Percentiles rank a stretch among this genome's conserved stretches.
Conservation (phyloP, 768 basidiomycete genomes). For the Russula sp. region DNA sequence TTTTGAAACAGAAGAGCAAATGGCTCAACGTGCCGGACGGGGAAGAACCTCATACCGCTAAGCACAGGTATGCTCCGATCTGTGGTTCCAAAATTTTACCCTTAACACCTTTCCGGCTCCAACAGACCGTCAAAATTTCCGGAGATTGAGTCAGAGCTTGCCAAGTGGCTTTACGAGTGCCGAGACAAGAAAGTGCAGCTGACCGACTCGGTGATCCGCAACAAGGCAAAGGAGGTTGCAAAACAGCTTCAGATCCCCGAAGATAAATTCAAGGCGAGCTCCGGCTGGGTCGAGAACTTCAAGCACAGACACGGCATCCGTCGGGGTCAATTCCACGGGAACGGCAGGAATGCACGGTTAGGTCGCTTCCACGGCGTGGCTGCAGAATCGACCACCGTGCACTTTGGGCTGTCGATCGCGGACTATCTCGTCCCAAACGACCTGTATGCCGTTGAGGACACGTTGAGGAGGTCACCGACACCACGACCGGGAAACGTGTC, state of each 20-base stretch:
- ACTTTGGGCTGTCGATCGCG: slow-evolving; percentile 27
- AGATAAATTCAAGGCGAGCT: slow-evolving; percentile 86
- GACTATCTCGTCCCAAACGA: slow-evolving; percentile 26
- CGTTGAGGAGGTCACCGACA: slow-evolving; percentile 27
- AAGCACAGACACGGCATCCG: slow-evolving; percentile 78
- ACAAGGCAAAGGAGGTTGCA: slow-evolving; percentile 67
- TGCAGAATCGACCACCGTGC: slow-evolving; percentile 15
- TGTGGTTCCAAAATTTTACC: neutral
- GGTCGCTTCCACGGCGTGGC: slow-evolving; percentile 18
- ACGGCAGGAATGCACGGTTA: slow-evolving; percentile 36
- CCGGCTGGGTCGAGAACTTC: slow-evolving; percentile 91
- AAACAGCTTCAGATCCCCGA: slow-evolving; percentile 52
- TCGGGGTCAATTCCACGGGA: slow-evolving; percentile 55
- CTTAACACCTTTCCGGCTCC: slow-evolving; percentile 24
- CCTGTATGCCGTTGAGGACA: slow-evolving; percentile 25
- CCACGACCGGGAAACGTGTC: slow-evolving; percentile 26
- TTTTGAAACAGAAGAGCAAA: slow-evolving; percentile 77
- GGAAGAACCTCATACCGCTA: slow-evolving; percentile 57
- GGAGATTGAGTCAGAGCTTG: slow-evolving; percentile 64
- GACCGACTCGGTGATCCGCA: slow-evolving; percentile 63
- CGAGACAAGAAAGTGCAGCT: slow-evolving; percentile 48
- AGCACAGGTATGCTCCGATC: slow-evolving; percentile 54
- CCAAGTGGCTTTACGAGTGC: slow-evolving; percentile 57
- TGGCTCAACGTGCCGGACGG: slow-evolving; percentile 72
- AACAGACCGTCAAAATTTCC: slow-evolving; percentile 77